Evolutionary conservation across 2,329 filamentous ascomycete species (phyloP), one percentile per base, ranked within the genome.

Genomic region (Xylaria sp.): DNA sequence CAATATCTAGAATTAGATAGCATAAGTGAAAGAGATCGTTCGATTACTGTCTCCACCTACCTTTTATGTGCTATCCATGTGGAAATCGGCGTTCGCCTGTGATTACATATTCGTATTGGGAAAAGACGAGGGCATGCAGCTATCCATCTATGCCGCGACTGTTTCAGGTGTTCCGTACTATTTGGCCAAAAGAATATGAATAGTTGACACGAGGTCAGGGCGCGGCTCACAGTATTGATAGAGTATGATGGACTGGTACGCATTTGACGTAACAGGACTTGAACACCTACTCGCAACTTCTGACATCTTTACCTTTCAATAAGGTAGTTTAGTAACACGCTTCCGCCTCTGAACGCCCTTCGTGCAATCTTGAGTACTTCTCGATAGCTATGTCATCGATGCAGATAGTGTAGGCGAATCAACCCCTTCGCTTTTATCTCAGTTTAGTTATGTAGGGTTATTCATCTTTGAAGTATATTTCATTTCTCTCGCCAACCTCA

Each of bases 91-190:
- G 26, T 59, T 44, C 44, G 28, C 46, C 44, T 15, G 13, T 42
- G 42, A 33, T 40, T 1, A n/a, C 11, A 31, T 26, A 20, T 38
- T 13, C 36, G 36, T 13, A 40, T 4, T 42, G 15, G 36, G 44
- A 26, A 6, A 26, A 11, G 20, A 33, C 15, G 23, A n/a, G 15
- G 58, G 13, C 6, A 49, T 49, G 20, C 9, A 10, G 26, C 31
- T 23, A 11, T 44, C n/a, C 13, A 15, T 36, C 11, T 26, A 36
- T 65, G 63, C 63, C 56, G 48, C 49, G 20, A 31, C 15, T 60
- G 56, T 65, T 65, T 60, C 48, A 60, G 26, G 63, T 36, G 36
- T 28, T 13, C 26, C 44, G 42, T 51, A 40, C 38, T 6, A 3
- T 38, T 38, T 38, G 36, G 36, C 11, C 6, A 6, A 33, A 33